These are phyloP conservation scores for Pseudogymnoascus sp. DNA, from an alignment of 2,329 filamentous ascomycete species.

Conservation along the genomic window DNA sequence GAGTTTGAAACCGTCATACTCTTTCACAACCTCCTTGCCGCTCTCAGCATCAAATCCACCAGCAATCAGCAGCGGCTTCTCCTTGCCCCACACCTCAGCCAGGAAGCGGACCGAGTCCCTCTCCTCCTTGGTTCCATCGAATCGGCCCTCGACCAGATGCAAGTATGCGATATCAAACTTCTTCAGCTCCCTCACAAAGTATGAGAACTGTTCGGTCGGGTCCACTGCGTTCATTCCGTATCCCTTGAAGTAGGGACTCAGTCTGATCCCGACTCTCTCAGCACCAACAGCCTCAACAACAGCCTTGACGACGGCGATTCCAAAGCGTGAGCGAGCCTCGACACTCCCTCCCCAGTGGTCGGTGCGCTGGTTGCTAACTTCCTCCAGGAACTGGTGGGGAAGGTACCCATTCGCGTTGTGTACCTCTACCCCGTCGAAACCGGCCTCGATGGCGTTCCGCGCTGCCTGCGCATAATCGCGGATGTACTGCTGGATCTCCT, in stretches of 20 bases:
- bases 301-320: constrained; percentile 44
- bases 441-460: constrained; percentile 41
- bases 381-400: constrained; percentile 49
- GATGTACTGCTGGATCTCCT: constrained; percentile 30
- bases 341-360: constrained; percentile 43
- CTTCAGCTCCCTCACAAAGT: constrained; percentile 35
- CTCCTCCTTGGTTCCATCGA: constrained; percentile 34
- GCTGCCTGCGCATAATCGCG: constrained; percentile 32
- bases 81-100: constrained; percentile 35
- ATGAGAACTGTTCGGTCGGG: constrained; percentile 37
- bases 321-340: constrained; percentile 42
- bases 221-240: constrained; percentile 40
- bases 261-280: constrained; percentile 45
- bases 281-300: constrained; percentile 41
- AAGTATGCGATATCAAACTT: constrained; percentile 39
- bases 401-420: constrained; percentile 42
- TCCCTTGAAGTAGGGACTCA: constrained; percentile 56
- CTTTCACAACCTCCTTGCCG: constrained; percentile 30
- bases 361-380: constrained; percentile 44
- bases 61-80: constrained; percentile 41
- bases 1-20: constrained; percentile 28
- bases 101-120: constrained; percentile 29
- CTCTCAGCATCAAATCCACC: constrained; percentile 37
- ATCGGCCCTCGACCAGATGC: constrained; percentile 45
- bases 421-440: constrained; percentile 45